These are phyloP conservation scores for Mortierella sp. DNA, from an alignment of 371 early-diverging fungal genomes.

Conservation along the genomic window DNA sequence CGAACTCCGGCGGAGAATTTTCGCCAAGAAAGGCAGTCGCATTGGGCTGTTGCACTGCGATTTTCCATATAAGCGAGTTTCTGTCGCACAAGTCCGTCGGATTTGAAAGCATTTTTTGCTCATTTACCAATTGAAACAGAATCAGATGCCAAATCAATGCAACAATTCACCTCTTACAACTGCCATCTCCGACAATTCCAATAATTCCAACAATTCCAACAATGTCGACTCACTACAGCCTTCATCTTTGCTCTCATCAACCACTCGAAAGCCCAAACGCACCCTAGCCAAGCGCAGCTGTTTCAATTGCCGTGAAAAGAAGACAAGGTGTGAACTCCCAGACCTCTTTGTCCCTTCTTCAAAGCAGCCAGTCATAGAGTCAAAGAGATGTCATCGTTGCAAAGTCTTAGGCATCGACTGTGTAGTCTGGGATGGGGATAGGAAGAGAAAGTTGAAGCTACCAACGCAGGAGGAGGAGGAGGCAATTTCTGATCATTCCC, in stretches of 20 bases:
- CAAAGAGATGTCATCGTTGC: conserved; percentile 41
- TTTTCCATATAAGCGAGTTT: background rate
- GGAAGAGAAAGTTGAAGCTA: conserved; percentile 24
- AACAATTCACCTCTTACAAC: no score
- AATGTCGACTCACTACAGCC: background rate
- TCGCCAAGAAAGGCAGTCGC: background rate
- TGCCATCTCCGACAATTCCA: background rate
- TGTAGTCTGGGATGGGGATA: conserved; percentile 40
- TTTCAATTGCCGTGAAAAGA: conserved; percentile 28
- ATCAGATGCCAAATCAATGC: background rate
- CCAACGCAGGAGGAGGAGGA: background rate
- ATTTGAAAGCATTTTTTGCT: background rate
- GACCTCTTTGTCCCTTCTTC: conserved; percentile 30
- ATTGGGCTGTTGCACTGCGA: background rate
- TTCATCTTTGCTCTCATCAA: background rate
- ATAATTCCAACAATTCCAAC: background rate
- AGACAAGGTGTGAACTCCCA: conserved; percentile 31
- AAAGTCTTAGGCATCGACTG: conserved; percentile 28
- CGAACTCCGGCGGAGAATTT: background rate
- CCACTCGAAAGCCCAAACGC: conserved; percentile 16
- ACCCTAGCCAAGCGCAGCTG: conserved; percentile 37
- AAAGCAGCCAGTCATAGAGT: conserved; percentile 16
- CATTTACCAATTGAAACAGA: background rate
- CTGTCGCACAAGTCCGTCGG: conserved; percentile 3
- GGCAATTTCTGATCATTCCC: background rate